Conservation (phyloP, 2,329 filamentous ascomycete species). For the Akanthomyces lecanii region DNA sequence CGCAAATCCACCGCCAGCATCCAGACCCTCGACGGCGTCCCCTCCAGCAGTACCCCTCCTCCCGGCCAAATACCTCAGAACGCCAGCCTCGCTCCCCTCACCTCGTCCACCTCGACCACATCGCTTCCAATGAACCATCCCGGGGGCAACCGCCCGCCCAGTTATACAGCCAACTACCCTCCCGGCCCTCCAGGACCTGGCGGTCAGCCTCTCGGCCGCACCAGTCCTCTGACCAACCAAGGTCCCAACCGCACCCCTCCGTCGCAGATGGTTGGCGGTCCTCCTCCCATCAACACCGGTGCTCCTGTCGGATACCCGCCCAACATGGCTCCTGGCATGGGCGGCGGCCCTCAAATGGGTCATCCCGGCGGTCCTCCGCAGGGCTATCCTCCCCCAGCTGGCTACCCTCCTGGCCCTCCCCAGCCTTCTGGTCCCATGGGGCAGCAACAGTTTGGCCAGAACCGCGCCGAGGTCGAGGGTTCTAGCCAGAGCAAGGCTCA, state of each 20-base stretch:
- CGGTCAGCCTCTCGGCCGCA: slow-evolving; percentile 42
- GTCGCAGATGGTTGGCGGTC: slow-evolving; percentile 58
- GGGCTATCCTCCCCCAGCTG: slow-evolving; percentile 41
- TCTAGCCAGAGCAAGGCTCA: slow-evolving; percentile 90
- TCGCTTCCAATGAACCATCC: slow-evolving; percentile 59
- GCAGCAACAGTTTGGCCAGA: slow-evolving; percentile 43
- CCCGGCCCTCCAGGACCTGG: slow-evolving; percentile 34
- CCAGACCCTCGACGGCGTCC: slow-evolving; percentile 43
- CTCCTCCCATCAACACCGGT: slow-evolving; percentile 63
- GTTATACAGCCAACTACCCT: slow-evolving; percentile 57
- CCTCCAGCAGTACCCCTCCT: slow-evolving; percentile 33
- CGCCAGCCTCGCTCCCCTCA: slow-evolving; percentile 31
- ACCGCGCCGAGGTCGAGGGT: slow-evolving; percentile 74
- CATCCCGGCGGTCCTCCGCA: slow-evolving; percentile 40
- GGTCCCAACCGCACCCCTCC: slow-evolving; percentile 52
- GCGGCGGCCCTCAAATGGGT: slow-evolving; percentile 39
- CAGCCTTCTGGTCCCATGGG: slow-evolving; percentile 34
- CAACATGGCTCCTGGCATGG: slow-evolving; percentile 40
- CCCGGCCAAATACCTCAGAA: slow-evolving; percentile 48
- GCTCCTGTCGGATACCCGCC: slow-evolving; percentile 59
- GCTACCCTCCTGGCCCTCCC: slow-evolving; percentile 44
- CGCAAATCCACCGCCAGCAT: slow-evolving; percentile 66
- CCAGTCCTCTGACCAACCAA: slow-evolving; percentile 45
- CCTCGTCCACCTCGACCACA: slow-evolving; percentile 42
- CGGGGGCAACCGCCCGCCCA: slow-evolving; percentile 58